Evolutionary conservation across 345 rosid species (phyloP).

Genomic region (Dipteronia sinensis): DNA sequence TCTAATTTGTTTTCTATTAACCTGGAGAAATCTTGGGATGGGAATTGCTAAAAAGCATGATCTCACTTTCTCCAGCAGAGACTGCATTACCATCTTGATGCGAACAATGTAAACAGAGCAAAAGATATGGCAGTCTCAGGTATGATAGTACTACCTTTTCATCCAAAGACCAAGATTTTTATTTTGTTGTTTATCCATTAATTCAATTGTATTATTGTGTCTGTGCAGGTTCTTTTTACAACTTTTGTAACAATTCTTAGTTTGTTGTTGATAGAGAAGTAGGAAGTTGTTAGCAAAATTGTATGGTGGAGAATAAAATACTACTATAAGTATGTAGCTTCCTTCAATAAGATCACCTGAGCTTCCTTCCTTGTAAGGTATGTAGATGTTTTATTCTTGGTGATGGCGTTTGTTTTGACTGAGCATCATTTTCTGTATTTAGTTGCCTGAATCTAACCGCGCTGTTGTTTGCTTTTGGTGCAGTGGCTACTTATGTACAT

Average conservation of each 20-base stretch:
- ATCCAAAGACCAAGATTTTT: no score
- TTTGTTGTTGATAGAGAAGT: slow-evolving; percentile 25
- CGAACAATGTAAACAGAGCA: not conserved
- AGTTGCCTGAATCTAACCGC: not conserved
- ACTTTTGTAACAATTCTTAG: slow-evolving; percentile 6
- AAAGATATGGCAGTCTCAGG: slow-evolving; percentile 33
- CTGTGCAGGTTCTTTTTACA: slow-evolving; percentile 27
- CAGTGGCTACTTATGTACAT: slow-evolving; percentile 30
- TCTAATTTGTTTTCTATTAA: slow-evolving; percentile 22
- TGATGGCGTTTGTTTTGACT: slow-evolving; percentile 6
- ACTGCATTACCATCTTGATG: slow-evolving; percentile 18
- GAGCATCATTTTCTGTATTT: not conserved
- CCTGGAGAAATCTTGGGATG: slow-evolving; percentile 24
- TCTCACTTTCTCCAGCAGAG: not conserved
- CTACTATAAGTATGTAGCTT: not conserved
- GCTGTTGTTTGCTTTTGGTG: not conserved
- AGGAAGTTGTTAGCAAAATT: slow-evolving; percentile 26
- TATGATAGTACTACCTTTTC: slow-evolving; percentile 12
- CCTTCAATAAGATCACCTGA: not conserved
- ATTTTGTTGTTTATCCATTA: not conserved
- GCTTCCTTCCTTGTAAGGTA: slow-evolving; percentile 26
- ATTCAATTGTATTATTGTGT: not conserved
- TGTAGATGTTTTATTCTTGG: not conserved
- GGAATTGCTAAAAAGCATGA: slow-evolving; percentile 8
- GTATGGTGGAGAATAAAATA: slow-evolving; percentile 10